Conservation (phyloP, 2,329 filamentous ascomycete species). For the Coniochaeta prunicola region DNA sequence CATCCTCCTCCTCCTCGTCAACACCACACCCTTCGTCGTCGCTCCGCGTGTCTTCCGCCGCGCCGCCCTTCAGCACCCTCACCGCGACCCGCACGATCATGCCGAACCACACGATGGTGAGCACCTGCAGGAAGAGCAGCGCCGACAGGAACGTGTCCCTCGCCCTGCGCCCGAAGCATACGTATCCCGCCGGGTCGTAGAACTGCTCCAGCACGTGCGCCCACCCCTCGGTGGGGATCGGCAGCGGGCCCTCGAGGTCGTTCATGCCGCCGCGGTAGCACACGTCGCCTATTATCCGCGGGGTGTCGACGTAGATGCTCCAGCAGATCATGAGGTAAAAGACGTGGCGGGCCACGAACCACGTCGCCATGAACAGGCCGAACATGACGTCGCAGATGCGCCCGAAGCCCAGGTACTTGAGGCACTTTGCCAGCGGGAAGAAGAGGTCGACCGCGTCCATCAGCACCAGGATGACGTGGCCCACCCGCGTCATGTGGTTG, state of each 20-base stretch:
- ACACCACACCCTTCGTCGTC: slow-evolving; percentile 54
- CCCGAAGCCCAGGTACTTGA: slow-evolving; percentile 74
- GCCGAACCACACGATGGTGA: slow-evolving; percentile 77
- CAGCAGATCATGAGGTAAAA: slow-evolving; percentile 70
- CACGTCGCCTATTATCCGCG: slow-evolving; percentile 52
- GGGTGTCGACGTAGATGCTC: slow-evolving; percentile 62
- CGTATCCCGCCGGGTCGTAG: slow-evolving; percentile 55
- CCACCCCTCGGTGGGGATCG: slow-evolving; percentile 36
- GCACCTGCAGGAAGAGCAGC: slow-evolving; percentile 64
- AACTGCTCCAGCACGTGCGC: slow-evolving; percentile 67
- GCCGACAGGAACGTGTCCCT: slow-evolving; percentile 66
- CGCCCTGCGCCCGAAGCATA: slow-evolving; percentile 69
- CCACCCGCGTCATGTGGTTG: slow-evolving; percentile 76
- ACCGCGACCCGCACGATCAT: slow-evolving; percentile 22
- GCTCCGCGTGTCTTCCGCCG: slow-evolving; percentile 73
- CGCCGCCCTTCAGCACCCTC: slow-evolving; percentile 63
- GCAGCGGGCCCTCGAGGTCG: slow-evolving; percentile 44
- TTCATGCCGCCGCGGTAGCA: slow-evolving; percentile 58
- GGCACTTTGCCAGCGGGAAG: slow-evolving; percentile 73
- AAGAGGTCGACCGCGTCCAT: slow-evolving; percentile 88
- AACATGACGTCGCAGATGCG: slow-evolving; percentile 71
- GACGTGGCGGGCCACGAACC: slow-evolving; percentile 72
- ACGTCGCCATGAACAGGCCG: slow-evolving; percentile 70
- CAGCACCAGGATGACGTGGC: slow-evolving; percentile 73
- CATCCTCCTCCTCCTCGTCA: slow-evolving; percentile 40